Conservation (phyloP, 352 stramenopile genomes). For the Phytophthora vignae region DNA sequence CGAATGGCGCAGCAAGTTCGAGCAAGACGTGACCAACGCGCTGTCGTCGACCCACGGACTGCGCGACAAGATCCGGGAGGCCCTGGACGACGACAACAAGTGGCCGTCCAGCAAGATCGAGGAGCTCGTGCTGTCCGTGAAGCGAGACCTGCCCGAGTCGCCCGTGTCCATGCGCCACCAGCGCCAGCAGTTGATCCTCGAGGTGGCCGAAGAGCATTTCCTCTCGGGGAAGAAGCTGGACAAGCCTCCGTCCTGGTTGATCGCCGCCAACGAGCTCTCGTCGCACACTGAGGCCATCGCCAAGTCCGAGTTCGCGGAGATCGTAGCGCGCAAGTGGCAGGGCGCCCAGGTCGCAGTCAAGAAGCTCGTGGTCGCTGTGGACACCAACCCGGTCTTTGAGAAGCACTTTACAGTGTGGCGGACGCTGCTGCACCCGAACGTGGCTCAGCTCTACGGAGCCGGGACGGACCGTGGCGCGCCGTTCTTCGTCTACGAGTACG, state of each 20-base stretch:
- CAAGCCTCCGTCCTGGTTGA: slow-evolving; percentile 14
- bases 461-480: slow-evolving; percentile 28
- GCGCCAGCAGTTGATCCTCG: slow-evolving; percentile 15
- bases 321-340: slow-evolving; percentile 34
- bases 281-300: not conserved
- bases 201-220: slow-evolving; percentile 18
- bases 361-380: slow-evolving; percentile 24
- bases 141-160: slow-evolving; percentile 16
- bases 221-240: slow-evolving; percentile 3
- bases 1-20: slow-evolving; percentile 27
- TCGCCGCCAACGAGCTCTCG: slow-evolving; percentile 11
- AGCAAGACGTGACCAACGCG: slow-evolving; percentile 6
- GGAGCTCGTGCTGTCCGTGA: slow-evolving; percentile 16
- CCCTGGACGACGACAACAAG: not conserved
- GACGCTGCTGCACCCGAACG: slow-evolving; percentile 32
- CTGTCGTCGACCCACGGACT: slow-evolving; percentile 4
- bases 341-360: slow-evolving; percentile 36
- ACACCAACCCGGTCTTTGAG: slow-evolving; percentile 35
- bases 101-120: slow-evolving; percentile 8
- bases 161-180: not conserved
- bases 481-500: slow-evolving; percentile 46
- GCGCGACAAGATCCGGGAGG: slow-evolving; percentile 17
- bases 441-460: slow-evolving; percentile 39
- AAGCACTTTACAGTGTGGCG: slow-evolving; percentile 39
- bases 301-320: slow-evolving; percentile 4